Conservation (phyloP, 1,284 basidiomycete genomes). For the Hemileia vastatrix region DNA sequence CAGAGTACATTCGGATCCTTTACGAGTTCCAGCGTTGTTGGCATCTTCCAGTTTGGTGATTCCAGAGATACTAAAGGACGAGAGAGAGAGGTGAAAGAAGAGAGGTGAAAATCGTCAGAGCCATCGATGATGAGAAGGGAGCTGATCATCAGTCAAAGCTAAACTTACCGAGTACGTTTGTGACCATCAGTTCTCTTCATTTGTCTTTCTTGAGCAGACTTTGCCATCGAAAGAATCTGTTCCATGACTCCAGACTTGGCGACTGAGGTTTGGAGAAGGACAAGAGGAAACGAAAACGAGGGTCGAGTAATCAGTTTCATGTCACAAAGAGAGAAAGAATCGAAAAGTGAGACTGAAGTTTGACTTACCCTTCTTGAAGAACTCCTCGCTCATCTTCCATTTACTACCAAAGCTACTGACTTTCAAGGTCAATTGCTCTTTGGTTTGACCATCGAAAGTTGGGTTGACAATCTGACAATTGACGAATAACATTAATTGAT, state of each 20-base stretch:
- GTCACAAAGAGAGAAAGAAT: background rate
- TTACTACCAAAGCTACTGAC: constrained; percentile 41
- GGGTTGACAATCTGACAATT: constrained; percentile 45
- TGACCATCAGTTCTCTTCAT: constrained; percentile 42
- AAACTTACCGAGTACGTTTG: constrained; percentile 30
- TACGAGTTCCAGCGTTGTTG: constrained; percentile 83
- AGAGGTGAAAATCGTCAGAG: too few relatives aligned
- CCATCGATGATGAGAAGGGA: too few relatives aligned
- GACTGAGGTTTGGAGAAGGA: constrained; percentile 13
- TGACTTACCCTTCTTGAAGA: constrained; percentile 33
- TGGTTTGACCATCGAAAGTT: constrained; percentile 44
- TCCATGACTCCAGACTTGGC: constrained; percentile 40
- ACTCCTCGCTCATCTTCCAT: constrained; percentile 42
- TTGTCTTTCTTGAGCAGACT: constrained; percentile 40
- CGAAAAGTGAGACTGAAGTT: too few relatives aligned
- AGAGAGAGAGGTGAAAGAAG: too few relatives aligned
- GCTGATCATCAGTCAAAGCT: too few relatives aligned
- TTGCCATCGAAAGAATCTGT: constrained; percentile 40
- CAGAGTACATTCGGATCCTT: constrained; percentile 75
- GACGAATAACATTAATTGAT: constrained; percentile 44
- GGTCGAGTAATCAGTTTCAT: background rate
- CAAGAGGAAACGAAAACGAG: background rate
- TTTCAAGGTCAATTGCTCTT: constrained; percentile 43
- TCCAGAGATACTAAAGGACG: constrained; percentile 41
- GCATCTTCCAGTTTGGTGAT: constrained; percentile 91